Base-by-base conservation (phyloP, 2,329 filamentous ascomycete species). In the Diplodia corticola region DNA sequence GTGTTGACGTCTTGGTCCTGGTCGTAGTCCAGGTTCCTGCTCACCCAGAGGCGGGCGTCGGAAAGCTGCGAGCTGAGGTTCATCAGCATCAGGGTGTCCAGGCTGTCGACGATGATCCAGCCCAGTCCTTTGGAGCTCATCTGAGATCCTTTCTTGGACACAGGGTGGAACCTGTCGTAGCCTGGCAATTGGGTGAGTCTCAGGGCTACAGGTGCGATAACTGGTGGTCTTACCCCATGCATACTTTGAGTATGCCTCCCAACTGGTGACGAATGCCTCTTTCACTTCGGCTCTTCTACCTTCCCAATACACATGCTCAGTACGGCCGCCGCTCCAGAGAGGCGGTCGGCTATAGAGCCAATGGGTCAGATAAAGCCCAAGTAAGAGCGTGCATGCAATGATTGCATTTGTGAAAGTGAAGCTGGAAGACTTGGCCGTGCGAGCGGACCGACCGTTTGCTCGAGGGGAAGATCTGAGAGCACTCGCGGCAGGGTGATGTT, bases 41-140 rank as follows among this genome's bases (percentile, higher is more conserved):
- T 95, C 95, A 99, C 74, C 96, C 87, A 35, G 10, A 35, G 33
- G 65, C 94, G 86, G 33, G 95, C 94, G 73, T 95, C 88, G 44
- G 88, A 85, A 44, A 99, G 85, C 68, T 93, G 89, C 33, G 88
- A 90, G 15, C 94, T 98, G 70, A 97, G 84, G 77, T 98, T 98
- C 95, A 99, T 99, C 68, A 99, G 83, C 81, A 99, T 99, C 84
- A 98, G 86, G 0, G 95, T 99, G 78, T 99, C 95, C 69, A 99
- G 82, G 12, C 94, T 89, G 80, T 99, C 95, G 66, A 99, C 90
- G 69, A 99, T 97, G 73, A 98, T 98, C 95, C 96, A 99, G 35
- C 95, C 95, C 79, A 99, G 85, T 30, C 94, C 95, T 69, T 91
- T 88, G 55, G 78, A 85, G 5, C 92, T 89, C 94, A 99, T 98